Conservation (phyloP, 805 yeast species). For the Candida gorgasii region DNA sequence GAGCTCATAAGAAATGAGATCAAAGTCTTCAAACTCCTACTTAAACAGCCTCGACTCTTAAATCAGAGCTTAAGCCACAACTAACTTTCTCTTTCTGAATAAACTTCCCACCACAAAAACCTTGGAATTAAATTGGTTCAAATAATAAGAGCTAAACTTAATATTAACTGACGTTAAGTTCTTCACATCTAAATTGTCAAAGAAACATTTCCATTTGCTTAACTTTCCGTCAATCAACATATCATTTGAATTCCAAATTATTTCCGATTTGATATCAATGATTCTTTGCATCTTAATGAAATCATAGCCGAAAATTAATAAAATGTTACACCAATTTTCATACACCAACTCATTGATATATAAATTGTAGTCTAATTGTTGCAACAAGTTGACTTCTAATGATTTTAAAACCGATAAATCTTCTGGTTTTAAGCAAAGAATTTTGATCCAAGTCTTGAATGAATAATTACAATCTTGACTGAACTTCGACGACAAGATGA, state of each 20-base stretch:
- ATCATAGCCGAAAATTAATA: conserved; percentile 44
- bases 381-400: conserved; percentile 56
- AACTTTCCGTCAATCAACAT: conserved; percentile 23
- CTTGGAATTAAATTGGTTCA: conserved; percentile 31
- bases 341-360: conserved; percentile 52
- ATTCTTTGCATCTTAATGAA: conserved; percentile 39
- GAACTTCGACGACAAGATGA: conserved; percentile 73
- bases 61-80: too few relatives aligned
- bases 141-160: conserved; percentile 29
- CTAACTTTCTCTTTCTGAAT: conserved; percentile 15
- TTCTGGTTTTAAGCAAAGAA: conserved; percentile 53
- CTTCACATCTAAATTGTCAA: conserved; percentile 22
- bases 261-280: conserved; percentile 19
- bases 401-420: conserved; percentile 45
- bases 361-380: conserved; percentile 55
- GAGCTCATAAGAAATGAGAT: too few relatives aligned
- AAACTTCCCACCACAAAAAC: conserved; percentile 22
- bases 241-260: conserved; percentile 27
- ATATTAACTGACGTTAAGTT: conserved; percentile 25
- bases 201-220: conserved; percentile 30
- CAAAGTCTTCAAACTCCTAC: too few relatives aligned
- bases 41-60: too few relatives aligned
- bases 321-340: conserved; percentile 47
- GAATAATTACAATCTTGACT: conserved; percentile 71
- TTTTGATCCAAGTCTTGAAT: conserved; percentile 70